A percentile compares a stretch with the other conserved stretches of the same genome.
These are phyloP conservation scores for Dioscorea alata DNA, from an alignment of 106 monocot species.

Conservation along the genomic window DNA sequence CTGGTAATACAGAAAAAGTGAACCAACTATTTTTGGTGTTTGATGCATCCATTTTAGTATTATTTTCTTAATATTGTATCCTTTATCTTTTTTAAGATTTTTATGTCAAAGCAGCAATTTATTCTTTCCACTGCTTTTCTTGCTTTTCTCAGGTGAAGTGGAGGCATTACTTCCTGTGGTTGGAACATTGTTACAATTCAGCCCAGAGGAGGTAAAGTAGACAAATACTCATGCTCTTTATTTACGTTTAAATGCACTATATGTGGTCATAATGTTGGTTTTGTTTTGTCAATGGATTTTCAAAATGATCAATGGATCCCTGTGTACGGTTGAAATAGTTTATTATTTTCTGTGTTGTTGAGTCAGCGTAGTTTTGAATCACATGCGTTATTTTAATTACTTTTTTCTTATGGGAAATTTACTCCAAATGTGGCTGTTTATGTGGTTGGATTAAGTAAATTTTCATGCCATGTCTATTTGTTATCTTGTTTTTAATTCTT, in stretches of 20 bases:
- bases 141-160: slow-evolving; percentile 64
- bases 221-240: no score
- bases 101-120: background rate
- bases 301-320: background rate
- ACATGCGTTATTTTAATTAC: background rate
- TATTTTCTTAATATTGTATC: no score
- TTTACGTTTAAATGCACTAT: no score
- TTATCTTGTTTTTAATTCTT: no score
- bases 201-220: slow-evolving; percentile 82
- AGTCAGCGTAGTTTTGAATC: background rate
- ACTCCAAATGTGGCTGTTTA: no score
- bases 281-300: background rate
- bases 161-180: slow-evolving; percentile 89
- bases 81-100: background rate
- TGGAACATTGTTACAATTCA: slow-evolving; percentile 81
- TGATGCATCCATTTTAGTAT: background rate
- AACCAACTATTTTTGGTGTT: background rate
- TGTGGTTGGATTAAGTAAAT: no score
- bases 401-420: background rate
- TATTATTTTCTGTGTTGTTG: background rate
- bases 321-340: background rate
- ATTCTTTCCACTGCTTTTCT: background rate
- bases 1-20: slow-evolving; percentile 43
- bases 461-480: no score
- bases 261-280: background rate